Percentiles rank a stretch among this genome's conserved stretches.
Evolutionary conservation across 2,329 filamentous ascomycete genomes (phyloP).

Genomic region (Colletotrichum coccodes): DNA sequence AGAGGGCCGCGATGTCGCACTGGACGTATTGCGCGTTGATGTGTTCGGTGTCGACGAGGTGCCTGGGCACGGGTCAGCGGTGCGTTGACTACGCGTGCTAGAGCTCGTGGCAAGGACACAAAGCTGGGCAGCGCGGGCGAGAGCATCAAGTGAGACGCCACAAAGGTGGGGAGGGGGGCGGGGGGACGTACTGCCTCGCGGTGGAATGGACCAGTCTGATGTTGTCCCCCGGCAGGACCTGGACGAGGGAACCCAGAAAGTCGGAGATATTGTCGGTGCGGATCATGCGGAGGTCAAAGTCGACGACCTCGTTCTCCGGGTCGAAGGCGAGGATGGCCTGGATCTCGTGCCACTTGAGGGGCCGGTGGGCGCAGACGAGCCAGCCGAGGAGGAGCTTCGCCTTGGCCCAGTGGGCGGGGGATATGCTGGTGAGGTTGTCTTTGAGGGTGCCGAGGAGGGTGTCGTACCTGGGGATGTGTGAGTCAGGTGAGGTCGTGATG

Average conservation of each 20-base stretch:
- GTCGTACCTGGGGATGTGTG: slow-evolving; percentile 39
- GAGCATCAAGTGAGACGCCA: no score
- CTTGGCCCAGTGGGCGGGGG: slow-evolving; percentile 34
- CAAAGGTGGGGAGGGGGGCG: no score
- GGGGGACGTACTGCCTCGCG: slow-evolving; percentile 43
- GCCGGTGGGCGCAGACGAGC: slow-evolving; percentile 50
- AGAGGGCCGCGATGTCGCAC: slow-evolving; percentile 43
- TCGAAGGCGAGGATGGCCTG: slow-evolving; percentile 46
- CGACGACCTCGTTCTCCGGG: slow-evolving; percentile 19
- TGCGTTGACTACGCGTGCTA: background rate
- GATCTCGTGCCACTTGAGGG: slow-evolving; percentile 53
- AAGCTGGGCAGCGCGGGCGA: background rate
- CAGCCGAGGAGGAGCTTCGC: slow-evolving; percentile 48
- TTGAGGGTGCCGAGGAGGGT: slow-evolving; percentile 37
- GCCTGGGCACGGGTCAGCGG: slow-evolving; percentile 14
- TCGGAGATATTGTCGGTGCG: slow-evolving; percentile 39
- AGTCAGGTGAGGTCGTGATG: background rate
- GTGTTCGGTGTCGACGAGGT: slow-evolving; percentile 38
- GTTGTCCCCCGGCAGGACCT: slow-evolving; percentile 40
- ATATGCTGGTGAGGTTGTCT: background rate
- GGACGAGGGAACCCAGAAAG: slow-evolving; percentile 49
- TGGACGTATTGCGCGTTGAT: slow-evolving; percentile 39
- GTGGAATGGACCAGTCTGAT: slow-evolving; percentile 51
- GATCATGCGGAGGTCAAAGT: slow-evolving; percentile 37
- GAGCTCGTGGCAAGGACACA: no score